Percentiles rank a stretch among this genome's conserved stretches.
phyloP scores from a whole-genome alignment of 371 early-diverging fungal species.

The Fennellomyces sp. region DNA sequence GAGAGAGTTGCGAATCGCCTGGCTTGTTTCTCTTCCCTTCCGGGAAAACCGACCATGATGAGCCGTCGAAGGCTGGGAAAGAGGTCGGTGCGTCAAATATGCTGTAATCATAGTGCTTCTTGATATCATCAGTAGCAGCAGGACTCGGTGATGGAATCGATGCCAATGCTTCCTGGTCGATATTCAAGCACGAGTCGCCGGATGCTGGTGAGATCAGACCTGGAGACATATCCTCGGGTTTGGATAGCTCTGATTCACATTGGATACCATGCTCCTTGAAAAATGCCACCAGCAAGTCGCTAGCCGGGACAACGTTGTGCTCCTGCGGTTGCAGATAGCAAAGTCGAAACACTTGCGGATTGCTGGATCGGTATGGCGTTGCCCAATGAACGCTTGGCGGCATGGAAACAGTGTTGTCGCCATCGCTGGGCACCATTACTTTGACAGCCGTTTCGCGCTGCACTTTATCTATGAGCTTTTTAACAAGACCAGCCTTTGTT shows the following conservation, averaged over 20 bases:
- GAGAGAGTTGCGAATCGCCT: constrained; percentile 8
- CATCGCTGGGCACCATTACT: neutral
- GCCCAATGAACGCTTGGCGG: neutral
- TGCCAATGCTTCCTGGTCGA: constrained; percentile 12
- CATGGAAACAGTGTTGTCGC: neutral
- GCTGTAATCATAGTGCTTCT: constrained; percentile 3
- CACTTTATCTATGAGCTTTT: neutral
- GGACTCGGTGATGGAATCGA: constrained; percentile 8
- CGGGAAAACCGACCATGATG: constrained; percentile 13
- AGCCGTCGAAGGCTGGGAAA: constrained; percentile 13
- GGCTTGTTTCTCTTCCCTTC: constrained; percentile 3
- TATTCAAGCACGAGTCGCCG: constrained; percentile 12
- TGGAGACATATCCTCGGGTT: neutral
- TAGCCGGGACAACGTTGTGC: neutral
- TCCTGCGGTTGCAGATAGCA: constrained; percentile 10
- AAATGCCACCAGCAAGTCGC: neutral
- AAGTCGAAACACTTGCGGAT: constrained; percentile 6
- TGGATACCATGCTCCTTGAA: constrained; percentile 1
- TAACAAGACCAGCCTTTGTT: neutral
- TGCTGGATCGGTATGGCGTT: neutral
- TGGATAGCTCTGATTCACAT: neutral
- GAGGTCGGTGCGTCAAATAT: constrained; percentile 7
- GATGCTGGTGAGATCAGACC: constrained; percentile 13
- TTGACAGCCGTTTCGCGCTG: neutral
- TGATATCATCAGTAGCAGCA: constrained; percentile 3